A percentile compares a stretch with the other conserved stretches of the same genome.
These are phyloP conservation scores for Flaveria floridana DNA, from an alignment of 140 eudicot species.

Conservation along the genomic window DNA sequence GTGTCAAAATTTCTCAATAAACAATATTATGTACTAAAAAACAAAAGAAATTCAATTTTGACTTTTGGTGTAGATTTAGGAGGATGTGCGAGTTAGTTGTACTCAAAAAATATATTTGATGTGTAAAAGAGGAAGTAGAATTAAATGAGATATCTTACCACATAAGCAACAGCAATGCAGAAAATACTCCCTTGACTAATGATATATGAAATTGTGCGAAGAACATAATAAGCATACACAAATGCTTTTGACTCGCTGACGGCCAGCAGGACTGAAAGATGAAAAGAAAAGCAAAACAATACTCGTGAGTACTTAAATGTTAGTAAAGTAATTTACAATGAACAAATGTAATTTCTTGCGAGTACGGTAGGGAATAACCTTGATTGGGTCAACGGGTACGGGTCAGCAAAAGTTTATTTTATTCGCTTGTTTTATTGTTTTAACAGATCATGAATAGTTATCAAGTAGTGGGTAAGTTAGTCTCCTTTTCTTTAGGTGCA, in stretches of 20 bases:
- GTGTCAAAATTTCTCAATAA: background rate
- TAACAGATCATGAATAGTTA: no score
- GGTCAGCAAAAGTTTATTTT: no score
- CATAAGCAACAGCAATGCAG: conserved; percentile 96
- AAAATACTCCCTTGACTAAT: conserved; percentile 98
- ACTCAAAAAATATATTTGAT: background rate
- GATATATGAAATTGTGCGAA: conserved; percentile 79
- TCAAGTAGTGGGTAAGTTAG: no score
- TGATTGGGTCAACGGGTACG: no score
- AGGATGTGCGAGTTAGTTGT: no score
- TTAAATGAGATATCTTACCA: conserved; percentile 47
- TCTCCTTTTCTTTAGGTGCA: no score
- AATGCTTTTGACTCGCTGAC: conserved; percentile 60
- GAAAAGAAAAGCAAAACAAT: background rate
- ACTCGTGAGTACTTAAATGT: conserved; percentile 12
- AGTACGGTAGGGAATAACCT: no score
- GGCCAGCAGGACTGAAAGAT: conserved; percentile 72
- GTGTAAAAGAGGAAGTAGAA: background rate
- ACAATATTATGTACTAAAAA: background rate
- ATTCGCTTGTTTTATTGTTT: no score
- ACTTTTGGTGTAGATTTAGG: background rate
- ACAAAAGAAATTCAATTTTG: background rate
- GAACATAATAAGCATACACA: conserved; percentile 79
- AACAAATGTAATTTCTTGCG: background rate
- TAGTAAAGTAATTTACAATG: background rate